phyloP scores from a whole-genome alignment of 768 basidiomycete species.

The Hydnomerulius pinastri region DNA sequence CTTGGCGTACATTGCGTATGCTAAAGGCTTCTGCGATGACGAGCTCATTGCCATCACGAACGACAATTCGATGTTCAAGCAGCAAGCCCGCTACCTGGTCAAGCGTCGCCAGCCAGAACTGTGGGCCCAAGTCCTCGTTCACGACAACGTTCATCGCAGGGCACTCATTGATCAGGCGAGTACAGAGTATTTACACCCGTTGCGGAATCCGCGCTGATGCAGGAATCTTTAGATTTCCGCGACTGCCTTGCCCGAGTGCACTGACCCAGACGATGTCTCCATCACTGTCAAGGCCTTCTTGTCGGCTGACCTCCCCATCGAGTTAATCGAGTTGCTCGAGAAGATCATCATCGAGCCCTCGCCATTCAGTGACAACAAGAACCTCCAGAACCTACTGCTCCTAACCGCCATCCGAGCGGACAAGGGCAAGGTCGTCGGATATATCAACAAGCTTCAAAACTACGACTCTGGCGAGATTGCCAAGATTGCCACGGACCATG shows the following conservation, averaged over 20 bases:
- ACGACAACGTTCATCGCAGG: conserved; percentile 90
- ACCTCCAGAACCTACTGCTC: conserved; percentile 92
- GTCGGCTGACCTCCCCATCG: conserved; percentile 93
- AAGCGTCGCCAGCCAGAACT: conserved; percentile 94
- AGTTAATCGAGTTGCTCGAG: conserved; percentile 95
- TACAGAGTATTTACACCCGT: not conserved
- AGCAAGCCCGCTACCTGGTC: conserved; percentile 96
- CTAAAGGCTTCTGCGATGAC: conserved; percentile 98
- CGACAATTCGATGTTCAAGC: conserved; percentile 99
- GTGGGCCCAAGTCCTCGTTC: conserved; percentile 91
- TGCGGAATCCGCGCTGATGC: not conserved
- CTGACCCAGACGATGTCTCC: conserved; percentile 98
- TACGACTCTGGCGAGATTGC: conserved; percentile 96
- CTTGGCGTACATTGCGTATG: conserved; percentile 98
- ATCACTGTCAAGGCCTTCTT: conserved; percentile 98
- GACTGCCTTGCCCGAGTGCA: conserved; percentile 94
- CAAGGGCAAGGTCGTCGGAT: conserved; percentile 97
- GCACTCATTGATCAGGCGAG: conserved; percentile 88
- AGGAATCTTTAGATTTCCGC: conserved; percentile 68
- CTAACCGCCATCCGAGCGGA: conserved; percentile 96
- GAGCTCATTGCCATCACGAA: conserved; percentile 97
- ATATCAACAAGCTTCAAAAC: conserved; percentile 96
- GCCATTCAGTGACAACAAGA: conserved; percentile 96
- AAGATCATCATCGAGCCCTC: conserved; percentile 98
- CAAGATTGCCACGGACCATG: conserved; percentile 94